These are phyloP conservation scores for Marvania coccoides DNA, from an alignment of 139 green algal species.

Conservation along the genomic window DNA sequence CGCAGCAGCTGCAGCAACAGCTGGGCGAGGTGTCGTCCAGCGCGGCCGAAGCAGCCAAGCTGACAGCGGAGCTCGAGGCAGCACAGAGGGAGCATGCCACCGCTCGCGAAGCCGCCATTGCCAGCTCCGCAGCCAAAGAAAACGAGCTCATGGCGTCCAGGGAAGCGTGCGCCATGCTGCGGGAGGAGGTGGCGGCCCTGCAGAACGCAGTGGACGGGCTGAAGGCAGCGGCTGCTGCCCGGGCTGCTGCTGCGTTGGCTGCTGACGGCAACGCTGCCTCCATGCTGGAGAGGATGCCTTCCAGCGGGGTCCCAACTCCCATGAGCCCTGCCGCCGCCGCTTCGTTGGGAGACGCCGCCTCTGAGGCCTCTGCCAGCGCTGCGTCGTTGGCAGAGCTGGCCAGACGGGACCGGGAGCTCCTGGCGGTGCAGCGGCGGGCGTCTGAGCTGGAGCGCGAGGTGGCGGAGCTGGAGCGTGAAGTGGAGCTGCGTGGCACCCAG, in stretches of 20 bases:
- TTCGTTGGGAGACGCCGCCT: neutral
- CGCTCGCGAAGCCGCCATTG: neutral
- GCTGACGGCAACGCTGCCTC: no score
- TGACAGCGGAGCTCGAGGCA: neutral
- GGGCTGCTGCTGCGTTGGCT: neutral
- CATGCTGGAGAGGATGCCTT: neutral
- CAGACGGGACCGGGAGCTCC: constrained; percentile 26
- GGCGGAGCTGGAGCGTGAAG: constrained; percentile 38
- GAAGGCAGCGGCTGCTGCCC: neutral
- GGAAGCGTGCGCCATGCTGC: constrained; percentile 10
- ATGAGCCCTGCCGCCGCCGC: neutral
- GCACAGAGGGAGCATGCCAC: constrained; percentile 11
- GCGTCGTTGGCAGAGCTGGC: constrained; percentile 15
- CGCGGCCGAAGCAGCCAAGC: neutral
- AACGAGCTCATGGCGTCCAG: constrained; percentile 15
- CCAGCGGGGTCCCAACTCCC: no score
- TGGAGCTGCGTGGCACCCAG: constrained; percentile 34
- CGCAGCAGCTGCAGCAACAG: constrained; percentile 3
- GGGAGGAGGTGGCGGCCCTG: constrained; percentile 21
- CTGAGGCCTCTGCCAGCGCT: neutral
- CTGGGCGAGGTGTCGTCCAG: neutral
- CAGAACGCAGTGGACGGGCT: neutral
- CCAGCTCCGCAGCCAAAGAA: constrained; percentile 8
- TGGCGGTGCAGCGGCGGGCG: neutral
- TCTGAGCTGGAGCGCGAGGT: constrained; percentile 25